Percentiles rank a stretch among this genome's conserved stretches.
These are phyloP conservation scores for Sporodiniella umbellata DNA, from an alignment of 371 early-diverging fungal species.

Conservation along the genomic window DNA sequence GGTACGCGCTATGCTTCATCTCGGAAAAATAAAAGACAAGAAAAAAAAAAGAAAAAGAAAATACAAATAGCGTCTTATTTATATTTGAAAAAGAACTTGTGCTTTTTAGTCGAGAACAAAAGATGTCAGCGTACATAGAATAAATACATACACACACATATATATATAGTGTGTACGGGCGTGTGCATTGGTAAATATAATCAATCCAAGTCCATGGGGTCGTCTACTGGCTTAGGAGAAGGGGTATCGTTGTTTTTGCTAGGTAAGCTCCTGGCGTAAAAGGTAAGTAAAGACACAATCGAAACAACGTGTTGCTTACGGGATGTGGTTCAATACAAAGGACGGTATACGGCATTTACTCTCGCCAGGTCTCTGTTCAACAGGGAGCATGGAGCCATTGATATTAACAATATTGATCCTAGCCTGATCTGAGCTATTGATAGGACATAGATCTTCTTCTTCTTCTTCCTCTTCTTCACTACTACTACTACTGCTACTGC, in stretches of 20 bases:
- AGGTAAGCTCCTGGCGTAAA: too few relatives aligned
- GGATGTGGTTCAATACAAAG: conserved; percentile 33
- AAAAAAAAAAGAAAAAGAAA: too few relatives aligned
- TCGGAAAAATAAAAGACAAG: too few relatives aligned
- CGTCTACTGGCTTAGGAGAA: too few relatives aligned
- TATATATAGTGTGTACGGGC: background rate
- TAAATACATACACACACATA: too few relatives aligned
- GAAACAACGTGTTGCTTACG: too few relatives aligned
- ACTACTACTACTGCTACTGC: too few relatives aligned
- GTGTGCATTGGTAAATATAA: background rate
- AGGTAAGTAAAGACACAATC: too few relatives aligned
- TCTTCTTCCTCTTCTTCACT: background rate
- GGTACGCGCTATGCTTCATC: too few relatives aligned
- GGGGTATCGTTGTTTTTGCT: background rate
- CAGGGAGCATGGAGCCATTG: conserved; percentile 24
- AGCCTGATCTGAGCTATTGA: background rate
- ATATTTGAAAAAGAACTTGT: too few relatives aligned
- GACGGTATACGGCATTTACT: conserved; percentile 29
- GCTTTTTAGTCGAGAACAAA: background rate
- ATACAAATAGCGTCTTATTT: too few relatives aligned
- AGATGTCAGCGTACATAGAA: too few relatives aligned
- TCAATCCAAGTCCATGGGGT: conserved; percentile 7
- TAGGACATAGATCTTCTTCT: background rate
- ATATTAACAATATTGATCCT: conserved; percentile 16
- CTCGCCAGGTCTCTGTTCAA: conserved; percentile 30